Base-by-base conservation (phyloP, 352 stramenopile genomes). In the Blastocystis sp. region DNA sequence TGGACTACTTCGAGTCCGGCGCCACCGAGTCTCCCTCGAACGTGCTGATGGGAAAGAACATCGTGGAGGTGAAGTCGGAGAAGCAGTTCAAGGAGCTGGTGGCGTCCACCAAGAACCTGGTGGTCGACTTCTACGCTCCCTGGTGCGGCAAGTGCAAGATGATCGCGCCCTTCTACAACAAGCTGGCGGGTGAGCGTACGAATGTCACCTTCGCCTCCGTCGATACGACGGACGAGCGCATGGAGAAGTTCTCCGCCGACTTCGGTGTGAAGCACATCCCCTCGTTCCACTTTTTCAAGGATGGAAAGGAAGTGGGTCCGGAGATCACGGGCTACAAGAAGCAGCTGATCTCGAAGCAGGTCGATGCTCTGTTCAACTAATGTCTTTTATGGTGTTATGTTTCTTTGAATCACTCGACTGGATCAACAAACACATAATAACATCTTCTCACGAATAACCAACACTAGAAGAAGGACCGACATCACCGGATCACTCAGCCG, bases 131-230 rank as follows among this genome's bases (percentile, higher is more conserved):
- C 40, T 86, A 87, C 51, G 87, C 87, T 40, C 73, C 76, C 18
- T 89, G 87, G 81, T 89, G 87, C 78, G 87, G 84, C 34, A 89
- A 89, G 72, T 89, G 87, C 87, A 88, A 89, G 63, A 85, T 85
- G 75, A 76, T 76, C 36, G 42, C 75, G 16, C 75, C 75, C 18
- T 85, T 76, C 63, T 85, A 76, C 75, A 76, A 72, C 42, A 72
- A 85, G 49, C n/a, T 85, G 46, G 57, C 75, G 16, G 75, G 38
- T 18, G 75, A 85, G 63, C 27, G 42, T 21, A 72, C 53, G 57
- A 46, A 85, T 44, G 75, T 85, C 8, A 67, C 42, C 0, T 85
- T 85, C 42, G 75, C 75, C 4, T 85, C 75, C 1, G 63, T 85
- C 8, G 75, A 85, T 44, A 85, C 75, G 11, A 85, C 75, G 27